Conservation (phyloP, 176 grass and related monocot genomes). For the Bolboschoenus planiculmis region DNA sequence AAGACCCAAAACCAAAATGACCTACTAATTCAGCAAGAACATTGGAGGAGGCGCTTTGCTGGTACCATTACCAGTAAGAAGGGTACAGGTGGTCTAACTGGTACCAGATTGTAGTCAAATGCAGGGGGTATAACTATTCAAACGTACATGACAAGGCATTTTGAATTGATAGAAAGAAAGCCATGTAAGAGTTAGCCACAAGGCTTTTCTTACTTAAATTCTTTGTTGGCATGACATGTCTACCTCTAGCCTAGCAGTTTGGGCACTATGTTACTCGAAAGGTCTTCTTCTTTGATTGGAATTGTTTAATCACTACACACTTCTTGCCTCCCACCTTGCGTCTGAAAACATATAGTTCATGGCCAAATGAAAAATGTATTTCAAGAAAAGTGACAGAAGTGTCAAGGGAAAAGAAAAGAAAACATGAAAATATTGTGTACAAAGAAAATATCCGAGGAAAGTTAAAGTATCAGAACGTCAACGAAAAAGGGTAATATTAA, state of each 20-base stretch:
- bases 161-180: slow-evolving; percentile 20
- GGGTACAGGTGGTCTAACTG: background rate
- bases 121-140: background rate
- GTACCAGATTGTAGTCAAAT: slow-evolving; percentile 1
- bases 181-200: slow-evolving; percentile 18
- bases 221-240: background rate
- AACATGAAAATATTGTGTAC: background rate
- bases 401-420: background rate
- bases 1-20: background rate
- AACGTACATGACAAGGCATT: slow-evolving; percentile 1
- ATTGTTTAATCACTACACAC: background rate
- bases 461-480: background rate
- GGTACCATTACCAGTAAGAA: background rate
- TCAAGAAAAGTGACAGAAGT: background rate
- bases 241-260: slow-evolving; percentile 6
- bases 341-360: background rate
- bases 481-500: background rate
- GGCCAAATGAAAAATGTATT: background rate
- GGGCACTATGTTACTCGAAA: slow-evolving; percentile 12
- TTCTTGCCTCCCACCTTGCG: background rate
- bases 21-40: background rate
- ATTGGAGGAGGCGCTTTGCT: background rate
- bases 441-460: background rate
- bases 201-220: slow-evolving; percentile 1
- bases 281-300: background rate